Conservation (phyloP, 73 alveolate genomes). For the Tetrahymena thermophila region DNA sequence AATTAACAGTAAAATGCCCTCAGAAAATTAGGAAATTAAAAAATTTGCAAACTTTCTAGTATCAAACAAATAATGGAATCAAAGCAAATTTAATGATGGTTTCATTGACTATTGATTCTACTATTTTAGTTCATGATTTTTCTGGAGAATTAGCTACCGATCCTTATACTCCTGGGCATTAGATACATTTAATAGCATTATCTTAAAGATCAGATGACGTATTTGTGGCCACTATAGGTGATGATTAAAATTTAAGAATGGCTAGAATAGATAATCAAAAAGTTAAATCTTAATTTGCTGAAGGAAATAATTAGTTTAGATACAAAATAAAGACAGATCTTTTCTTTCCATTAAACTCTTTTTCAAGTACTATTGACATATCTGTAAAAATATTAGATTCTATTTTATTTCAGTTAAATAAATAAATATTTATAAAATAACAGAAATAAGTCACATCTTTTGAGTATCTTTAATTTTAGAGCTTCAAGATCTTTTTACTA, state of each 20-base stretch:
- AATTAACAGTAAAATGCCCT: background rate
- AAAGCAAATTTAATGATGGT: background rate
- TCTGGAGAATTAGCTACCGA: background rate
- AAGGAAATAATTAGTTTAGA: background rate
- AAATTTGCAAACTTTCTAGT: background rate
- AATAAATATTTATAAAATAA: background rate
- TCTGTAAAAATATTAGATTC: background rate
- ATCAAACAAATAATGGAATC: background rate
- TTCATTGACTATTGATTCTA: background rate
- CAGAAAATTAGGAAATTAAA: background rate
- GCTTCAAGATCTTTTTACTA: background rate
- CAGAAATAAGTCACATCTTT: background rate
- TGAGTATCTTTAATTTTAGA: background rate
- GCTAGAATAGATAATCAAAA: background rate
- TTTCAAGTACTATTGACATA: background rate
- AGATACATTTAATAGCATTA: background rate
- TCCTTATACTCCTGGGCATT: background rate
- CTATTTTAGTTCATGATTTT: background rate
- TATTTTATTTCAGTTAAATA: background rate
- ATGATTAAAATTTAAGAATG: background rate
- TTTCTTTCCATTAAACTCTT: background rate
- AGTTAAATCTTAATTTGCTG: background rate
- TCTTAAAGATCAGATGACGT: background rate
- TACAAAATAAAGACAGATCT: background rate
- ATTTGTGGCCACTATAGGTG: background rate